Evolutionary conservation across 352 stramenopile genomes (phyloP), one percentile per base, ranked within the genome.

Genomic region (Globisporangium paddicum): DNA sequence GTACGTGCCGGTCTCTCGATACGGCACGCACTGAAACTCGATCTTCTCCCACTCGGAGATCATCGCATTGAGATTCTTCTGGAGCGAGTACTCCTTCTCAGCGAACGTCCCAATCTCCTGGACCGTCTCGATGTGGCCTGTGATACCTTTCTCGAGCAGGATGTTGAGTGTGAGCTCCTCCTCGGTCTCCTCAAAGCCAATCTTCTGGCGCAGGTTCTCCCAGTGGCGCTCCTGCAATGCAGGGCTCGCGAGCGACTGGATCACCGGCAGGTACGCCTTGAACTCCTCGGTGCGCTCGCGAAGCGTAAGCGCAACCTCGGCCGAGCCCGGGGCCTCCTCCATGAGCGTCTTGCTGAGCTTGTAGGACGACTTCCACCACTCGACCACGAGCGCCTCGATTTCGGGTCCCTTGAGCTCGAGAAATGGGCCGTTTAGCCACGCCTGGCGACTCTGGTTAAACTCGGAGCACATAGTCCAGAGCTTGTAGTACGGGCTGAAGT

Each of bases 391-490:
- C 5, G 65, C 63, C 62, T 98, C 90, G 60, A 98, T 98, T 19
- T 93, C 77, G 11, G 70, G 73, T 1, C 85, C 90, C 38, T 97
- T 86, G 2, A 98, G 67, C 46, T 97, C 87, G 26, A 96, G 66
- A 58, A 98, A 98, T 0, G 92, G 71, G 0, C 90, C 93, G 40
- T 97, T 95, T 9, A 98, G 72, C 93, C 93, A 98, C 45, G 91
- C 77, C 58, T 97, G 89, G 14, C 84, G 87, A 54, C 75, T 97
- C 52, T 90, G 81, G 54, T 96, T 84, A 66, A 98, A 98, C 63
- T 98, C 93, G 37, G 80, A 93, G 61, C 93, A 95, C 89, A 98
- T 97, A 9, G 90, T 98, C 93, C 94, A 98, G 5, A 98, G 81
- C 60, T 96, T 95, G 63, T 96, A 97, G 69, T 97, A 97, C 23